phyloP scores from a whole-genome alignment of 2,329 filamentous ascomycete species.

The Apiospora rasikravindrae region DNA sequence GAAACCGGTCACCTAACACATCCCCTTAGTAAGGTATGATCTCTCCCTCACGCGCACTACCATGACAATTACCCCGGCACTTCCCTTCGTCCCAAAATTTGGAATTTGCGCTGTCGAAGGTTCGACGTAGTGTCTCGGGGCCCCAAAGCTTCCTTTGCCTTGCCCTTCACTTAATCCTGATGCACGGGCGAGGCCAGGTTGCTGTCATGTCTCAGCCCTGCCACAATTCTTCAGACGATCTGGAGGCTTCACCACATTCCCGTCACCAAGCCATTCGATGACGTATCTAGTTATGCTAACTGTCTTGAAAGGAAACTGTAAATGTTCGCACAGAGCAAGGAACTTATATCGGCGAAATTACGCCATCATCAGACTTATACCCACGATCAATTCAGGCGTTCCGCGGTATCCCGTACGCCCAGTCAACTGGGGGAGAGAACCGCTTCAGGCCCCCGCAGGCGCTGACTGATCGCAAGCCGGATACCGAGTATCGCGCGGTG shows the following conservation, averaged over 20 bases:
- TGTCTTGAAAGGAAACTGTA: background rate
- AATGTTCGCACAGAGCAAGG: constrained; percentile 39
- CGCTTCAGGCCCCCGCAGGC: constrained; percentile 51
- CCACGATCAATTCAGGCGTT: constrained; percentile 53
- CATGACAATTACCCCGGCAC: background rate
- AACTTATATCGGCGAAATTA: constrained; percentile 44
- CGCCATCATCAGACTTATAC: constrained; percentile 35
- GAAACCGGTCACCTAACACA: constrained; percentile 10
- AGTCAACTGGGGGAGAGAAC: constrained; percentile 45
- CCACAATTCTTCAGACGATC: background rate
- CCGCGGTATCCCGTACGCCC: constrained; percentile 56
- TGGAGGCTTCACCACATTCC: background rate
- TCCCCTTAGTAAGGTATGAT: constrained; percentile 4
- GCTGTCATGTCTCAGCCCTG: constrained; percentile 11
- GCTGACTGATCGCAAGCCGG: constrained; percentile 31
- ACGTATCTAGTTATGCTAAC: background rate
- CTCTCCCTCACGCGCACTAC: background rate
- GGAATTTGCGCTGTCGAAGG: background rate
- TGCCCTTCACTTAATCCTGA: background rate
- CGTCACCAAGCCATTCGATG: background rate
- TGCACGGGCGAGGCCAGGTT: background rate
- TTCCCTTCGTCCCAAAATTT: background rate
- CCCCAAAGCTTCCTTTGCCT: background rate
- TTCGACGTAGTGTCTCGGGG: background rate
- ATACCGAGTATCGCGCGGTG: constrained; percentile 40